A percentile compares a stretch with the other conserved stretches of the same genome.
Evolutionary conservation across 2,329 filamentous ascomycete genomes (phyloP).

Genomic region (Ilyonectria destructans): DNA sequence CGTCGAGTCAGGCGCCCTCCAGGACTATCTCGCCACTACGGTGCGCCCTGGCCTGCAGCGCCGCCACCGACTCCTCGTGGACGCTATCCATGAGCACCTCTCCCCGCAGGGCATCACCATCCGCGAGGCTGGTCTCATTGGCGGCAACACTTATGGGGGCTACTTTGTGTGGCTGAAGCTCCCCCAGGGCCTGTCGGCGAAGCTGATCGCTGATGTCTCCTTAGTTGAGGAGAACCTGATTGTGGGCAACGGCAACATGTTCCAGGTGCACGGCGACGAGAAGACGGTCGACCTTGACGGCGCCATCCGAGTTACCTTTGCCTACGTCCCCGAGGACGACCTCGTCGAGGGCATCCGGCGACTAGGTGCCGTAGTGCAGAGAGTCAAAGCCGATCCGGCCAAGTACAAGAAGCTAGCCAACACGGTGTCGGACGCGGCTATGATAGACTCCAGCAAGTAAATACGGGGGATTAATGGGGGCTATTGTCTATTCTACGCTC

Average conservation of each 20-base stretch:
- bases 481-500: constrained; percentile 5
- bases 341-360: constrained; percentile 79
- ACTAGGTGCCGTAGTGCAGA: constrained; percentile 65
- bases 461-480: constrained; percentile 20
- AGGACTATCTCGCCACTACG: constrained; percentile 59
- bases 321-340: constrained; percentile 79
- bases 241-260: constrained; percentile 79
- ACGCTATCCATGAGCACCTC: constrained; percentile 73
- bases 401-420: constrained; percentile 45
- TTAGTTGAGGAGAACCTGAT: constrained; percentile 76
- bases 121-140: constrained; percentile 56
- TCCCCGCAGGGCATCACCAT: constrained; percentile 73
- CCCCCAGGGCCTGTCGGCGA: constrained; percentile 66
- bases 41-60: constrained; percentile 64
- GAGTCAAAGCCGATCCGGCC: constrained; percentile 50
- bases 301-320: constrained; percentile 78
- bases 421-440: constrained; percentile 34
- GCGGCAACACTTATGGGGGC: constrained; percentile 76
- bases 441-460: constrained; percentile 49
- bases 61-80: constrained; percentile 68
- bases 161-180: constrained; percentile 90
- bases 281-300: constrained; percentile 69
- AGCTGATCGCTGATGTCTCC: constrained; percentile 71
- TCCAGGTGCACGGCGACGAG: constrained; percentile 76
- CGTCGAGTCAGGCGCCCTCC: constrained; percentile 61